Evolutionary conservation across 2,329 filamentous ascomycete genomes (phyloP), one percentile per base, ranked within the genome.

Genomic region (Cylindrodendrum hubeiense): DNA sequence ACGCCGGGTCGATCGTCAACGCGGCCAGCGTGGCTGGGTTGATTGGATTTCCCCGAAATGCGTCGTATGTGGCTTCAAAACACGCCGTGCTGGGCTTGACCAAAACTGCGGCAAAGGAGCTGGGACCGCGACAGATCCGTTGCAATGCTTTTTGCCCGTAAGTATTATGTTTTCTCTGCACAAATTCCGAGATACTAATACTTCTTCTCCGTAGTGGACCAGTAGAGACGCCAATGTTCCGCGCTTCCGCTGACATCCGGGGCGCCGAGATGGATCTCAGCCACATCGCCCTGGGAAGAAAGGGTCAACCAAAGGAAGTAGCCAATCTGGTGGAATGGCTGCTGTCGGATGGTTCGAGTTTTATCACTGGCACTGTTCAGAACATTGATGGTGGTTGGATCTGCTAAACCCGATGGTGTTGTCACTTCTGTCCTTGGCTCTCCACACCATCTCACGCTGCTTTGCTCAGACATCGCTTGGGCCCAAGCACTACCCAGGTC

Each of bases 1-100:
- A 57, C n/a, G 39, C 49, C 17, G 65, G 62, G 17, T 41, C 53
- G 10, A 59, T 65, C n/a, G 58, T 65, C 34, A 65, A 65, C 21
- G 57, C 54, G 12, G 44, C 62, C 4, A 60, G 62, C 24, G 47
- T 49, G 5, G 49, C 58, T n/a, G 56, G 57, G 0, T 19, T 63
- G 3, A 44, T 49, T 3, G 58, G 52, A 6, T 34, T 52, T 3
- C 39, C 53, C 1, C 30, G 49, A 5, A 49, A 47, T 41, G 54
- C 15, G 8, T 19, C 64, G 1, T 66, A 66, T 22, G 55, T 54
- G 2, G 54, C 54, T 5, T 54, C 44, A 17, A 66, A 66, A n/a
- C 47, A 58, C n/a, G 64, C 39, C 13, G 46, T 66, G 1, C 21
- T 39, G 6, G 49, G 53, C 7, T 19, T 66, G 7, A 63, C 64